phyloP scores from a whole-genome alignment of 2,329 filamentous ascomycete genomes.

The Ascosphaera apis region DNA sequence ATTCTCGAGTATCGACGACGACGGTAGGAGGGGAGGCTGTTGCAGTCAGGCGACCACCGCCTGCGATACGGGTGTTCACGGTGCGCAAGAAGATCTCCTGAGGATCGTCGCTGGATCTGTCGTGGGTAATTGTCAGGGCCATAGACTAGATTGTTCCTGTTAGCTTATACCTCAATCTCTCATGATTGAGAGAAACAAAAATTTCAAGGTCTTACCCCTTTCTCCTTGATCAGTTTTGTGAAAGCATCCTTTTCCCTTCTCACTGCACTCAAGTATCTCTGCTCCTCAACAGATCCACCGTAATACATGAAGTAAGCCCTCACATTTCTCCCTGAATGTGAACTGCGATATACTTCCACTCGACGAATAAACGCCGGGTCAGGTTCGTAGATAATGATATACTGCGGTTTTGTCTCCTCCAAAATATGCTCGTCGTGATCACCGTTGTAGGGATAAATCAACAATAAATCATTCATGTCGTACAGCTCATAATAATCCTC shows the following conservation, averaged over 20 bases:
- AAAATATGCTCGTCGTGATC: constrained; percentile 93
- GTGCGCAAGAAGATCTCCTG: constrained; percentile 85
- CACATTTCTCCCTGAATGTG: constrained; percentile 70
- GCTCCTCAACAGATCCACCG: constrained; percentile 80
- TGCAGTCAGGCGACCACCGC: constrained; percentile 61
- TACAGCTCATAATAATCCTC: constrained; percentile 82
- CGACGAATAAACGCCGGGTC: constrained; percentile 83
- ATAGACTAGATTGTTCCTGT: constrained; percentile 32
- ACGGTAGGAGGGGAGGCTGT: constrained; percentile 75
- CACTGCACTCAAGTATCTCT: constrained; percentile 70
- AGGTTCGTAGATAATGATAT: constrained; percentile 97
- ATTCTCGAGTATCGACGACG: constrained; percentile 89
- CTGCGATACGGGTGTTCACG: constrained; percentile 89
- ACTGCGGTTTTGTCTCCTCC: constrained; percentile 77
- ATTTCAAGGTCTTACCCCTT: constrained; percentile 29
- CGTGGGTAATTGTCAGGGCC: constrained; percentile 64
- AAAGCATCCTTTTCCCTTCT: constrained; percentile 94
- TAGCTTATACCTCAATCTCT: constrained; percentile 4
- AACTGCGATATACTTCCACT: constrained; percentile 88
- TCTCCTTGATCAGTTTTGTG: constrained; percentile 81
- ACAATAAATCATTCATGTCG: constrained; percentile 69
- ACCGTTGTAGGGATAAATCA: constrained; percentile 82
- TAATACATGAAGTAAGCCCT: constrained; percentile 96
- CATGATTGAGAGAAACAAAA: neutral
- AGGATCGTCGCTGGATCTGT: constrained; percentile 51